Evolutionary conservation across 164 flowering plant genomes (phyloP).

Genomic region (Tetracentron sinense): DNA sequence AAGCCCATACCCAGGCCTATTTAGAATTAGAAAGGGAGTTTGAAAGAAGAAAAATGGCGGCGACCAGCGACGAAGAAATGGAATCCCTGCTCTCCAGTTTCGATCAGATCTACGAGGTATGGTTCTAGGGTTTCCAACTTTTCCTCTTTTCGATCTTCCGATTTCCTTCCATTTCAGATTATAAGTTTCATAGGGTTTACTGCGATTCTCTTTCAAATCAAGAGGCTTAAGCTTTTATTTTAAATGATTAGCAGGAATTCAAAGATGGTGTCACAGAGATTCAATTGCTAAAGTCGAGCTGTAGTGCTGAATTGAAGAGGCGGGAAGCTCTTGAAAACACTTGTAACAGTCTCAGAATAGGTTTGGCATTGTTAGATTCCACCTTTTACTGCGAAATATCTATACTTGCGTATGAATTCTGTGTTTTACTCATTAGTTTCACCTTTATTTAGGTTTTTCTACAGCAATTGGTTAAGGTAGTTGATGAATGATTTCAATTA

Average conservation of each 20-base stretch:
- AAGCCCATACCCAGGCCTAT: no score
- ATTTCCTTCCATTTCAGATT: neutral
- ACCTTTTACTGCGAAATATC: neutral
- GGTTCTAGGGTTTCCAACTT: neutral
- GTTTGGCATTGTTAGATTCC: constrained; percentile 13
- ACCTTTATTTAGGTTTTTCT: neutral
- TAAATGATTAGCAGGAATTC: constrained; percentile 30
- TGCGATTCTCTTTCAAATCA: neutral
- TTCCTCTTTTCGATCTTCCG: neutral
- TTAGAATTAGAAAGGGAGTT: neutral
- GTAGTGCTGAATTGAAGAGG: constrained; percentile 28
- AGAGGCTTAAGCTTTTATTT: neutral
- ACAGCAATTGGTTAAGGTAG: neutral
- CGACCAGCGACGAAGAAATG: constrained; percentile 34
- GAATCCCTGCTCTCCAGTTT: constrained; percentile 34
- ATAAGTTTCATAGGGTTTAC: neutral
- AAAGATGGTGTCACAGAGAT: constrained; percentile 31
- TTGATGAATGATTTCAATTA: no score
- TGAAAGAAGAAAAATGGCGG: constrained; percentile 37
- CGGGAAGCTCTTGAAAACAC: constrained; percentile 47
- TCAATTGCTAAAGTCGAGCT: constrained; percentile 35
- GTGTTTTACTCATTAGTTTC: neutral
- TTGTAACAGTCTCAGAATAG: constrained; percentile 37
- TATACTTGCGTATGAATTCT: neutral
- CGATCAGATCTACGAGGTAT: constrained; percentile 45